Base-by-base conservation (phyloP, 768 basidiomycete genomes). In the Boletellus ananiceps region DNA sequence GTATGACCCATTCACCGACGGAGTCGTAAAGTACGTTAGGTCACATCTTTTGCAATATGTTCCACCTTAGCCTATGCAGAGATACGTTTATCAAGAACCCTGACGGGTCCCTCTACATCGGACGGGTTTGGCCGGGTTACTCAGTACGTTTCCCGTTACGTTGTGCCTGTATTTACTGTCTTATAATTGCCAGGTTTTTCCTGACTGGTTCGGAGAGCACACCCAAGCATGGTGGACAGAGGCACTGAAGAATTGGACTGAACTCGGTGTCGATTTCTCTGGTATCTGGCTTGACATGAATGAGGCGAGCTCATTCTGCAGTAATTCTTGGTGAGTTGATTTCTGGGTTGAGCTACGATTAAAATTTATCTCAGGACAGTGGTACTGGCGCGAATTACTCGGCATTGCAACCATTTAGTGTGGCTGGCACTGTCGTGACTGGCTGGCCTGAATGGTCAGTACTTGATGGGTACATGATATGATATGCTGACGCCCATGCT, bases 121-220 rank as follows among this genome's bases (percentile, higher is more conserved):
- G 88, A 11, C 75, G 82, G 59, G 86, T 88, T 8, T 89, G 84
- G 86, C 86, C 87, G 14, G 85, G 87, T 19, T 83, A 79, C 65
- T 83, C 84, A 7, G 84, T 81, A 11, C 29, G 29, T 29, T 11
- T 29, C 29, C 29, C 9, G 29, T 29, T 8, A 9, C 11, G 29
- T 8, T 9, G 29, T 29, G 8, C 8, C 1, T 29, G 8, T 29
- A 3, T 9, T 29, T 2, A 29, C 29, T 25, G 6, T 29, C 29
- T 29, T 8, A 29, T 7, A 8, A 11, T 29, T 11, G 8, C 29
- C 29, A 29, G 29, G 29, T 11, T 3, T 84, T 80, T 62, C 80
- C 81, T 0, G 82, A 84, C 56, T 83, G 79, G 80, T 82, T 83
- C 51, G 69, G 72, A 13, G 60, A 72, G 14, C 77, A 79, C 32